Conservation (phyloP, 2,329 filamentous ascomycete genomes). For the Magnaporthiopsis poae region DNA sequence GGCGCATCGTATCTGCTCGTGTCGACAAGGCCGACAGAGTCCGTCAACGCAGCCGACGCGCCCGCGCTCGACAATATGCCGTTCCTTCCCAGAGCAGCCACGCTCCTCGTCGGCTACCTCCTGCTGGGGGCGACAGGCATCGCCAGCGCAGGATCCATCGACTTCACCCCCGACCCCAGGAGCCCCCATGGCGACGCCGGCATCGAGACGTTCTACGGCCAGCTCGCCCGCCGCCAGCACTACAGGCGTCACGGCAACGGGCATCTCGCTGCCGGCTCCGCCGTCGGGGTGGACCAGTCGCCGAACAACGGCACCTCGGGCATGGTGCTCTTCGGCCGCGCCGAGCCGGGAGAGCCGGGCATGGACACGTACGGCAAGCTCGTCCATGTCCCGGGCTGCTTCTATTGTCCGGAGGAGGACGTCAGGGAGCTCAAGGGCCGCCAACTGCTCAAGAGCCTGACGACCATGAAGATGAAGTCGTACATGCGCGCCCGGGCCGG, state of each 20-base stretch:
- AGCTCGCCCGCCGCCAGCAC: not conserved
- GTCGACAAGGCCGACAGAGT: too few species aligned
- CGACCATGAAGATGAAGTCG: not conserved
- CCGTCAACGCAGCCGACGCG: too few species aligned
- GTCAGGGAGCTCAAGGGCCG: not conserved
- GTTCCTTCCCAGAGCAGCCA: too few species aligned
- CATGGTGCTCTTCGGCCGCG: not conserved
- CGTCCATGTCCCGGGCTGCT: not conserved
- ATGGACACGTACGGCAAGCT: slow-evolving; percentile 1
- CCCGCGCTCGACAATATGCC: too few species aligned
- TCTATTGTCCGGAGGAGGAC: not conserved
- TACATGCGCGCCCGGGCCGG: not conserved
- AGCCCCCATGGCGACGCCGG: too few species aligned
- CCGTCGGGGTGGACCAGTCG: not conserved
- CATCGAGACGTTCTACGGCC: not conserved
- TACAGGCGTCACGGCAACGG: too few species aligned
- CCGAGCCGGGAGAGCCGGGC: not conserved
- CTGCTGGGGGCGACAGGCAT: too few species aligned
- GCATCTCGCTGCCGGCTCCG: not conserved
- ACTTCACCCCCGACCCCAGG: not conserved
- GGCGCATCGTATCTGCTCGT: too few species aligned
- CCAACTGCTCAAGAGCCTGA: not conserved
- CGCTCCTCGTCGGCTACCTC: too few species aligned
- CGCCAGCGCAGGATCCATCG: not conserved
- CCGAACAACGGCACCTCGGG: not conserved